These are phyloP conservation scores for Synchytrium microbalum DNA, from an alignment of 371 early-diverging fungal genomes.

Conservation along the genomic window DNA sequence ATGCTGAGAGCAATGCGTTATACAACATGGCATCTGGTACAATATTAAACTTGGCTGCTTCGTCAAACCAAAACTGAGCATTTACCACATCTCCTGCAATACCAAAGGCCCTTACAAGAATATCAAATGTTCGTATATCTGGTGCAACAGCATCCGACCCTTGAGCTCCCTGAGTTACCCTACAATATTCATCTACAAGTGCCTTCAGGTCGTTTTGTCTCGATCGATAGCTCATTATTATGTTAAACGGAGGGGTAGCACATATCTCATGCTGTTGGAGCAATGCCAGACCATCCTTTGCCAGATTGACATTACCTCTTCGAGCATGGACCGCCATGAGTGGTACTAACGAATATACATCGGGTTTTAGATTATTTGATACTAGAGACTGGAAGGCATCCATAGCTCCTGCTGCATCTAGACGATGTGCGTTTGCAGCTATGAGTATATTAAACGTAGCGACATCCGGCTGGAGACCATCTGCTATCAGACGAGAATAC, in stretches of 20 bases:
- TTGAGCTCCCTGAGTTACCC: neutral
- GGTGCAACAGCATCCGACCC: conserved; percentile 11
- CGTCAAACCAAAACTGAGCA: conserved; percentile 24
- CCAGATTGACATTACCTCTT: conserved; percentile 7
- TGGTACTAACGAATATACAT: conserved; percentile 16
- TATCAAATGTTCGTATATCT: conserved; percentile 28
- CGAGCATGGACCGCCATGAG: conserved; percentile 16
- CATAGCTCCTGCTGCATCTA: conserved; percentile 34
- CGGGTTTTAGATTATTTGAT: conserved; percentile 16
- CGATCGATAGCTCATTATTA: neutral
- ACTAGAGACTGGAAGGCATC: conserved; percentile 34
- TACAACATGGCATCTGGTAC: conserved; percentile 22
- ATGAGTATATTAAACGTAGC: conserved; percentile 50
- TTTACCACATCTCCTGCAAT: conserved; percentile 15
- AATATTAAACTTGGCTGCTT: conserved; percentile 7
- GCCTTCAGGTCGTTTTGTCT: neutral
- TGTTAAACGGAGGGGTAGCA: neutral
- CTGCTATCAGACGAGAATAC: conserved; percentile 30
- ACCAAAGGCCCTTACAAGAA: conserved; percentile 26
- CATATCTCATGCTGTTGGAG: neutral
- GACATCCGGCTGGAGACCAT: conserved; percentile 34
- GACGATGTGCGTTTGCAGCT: conserved; percentile 28
- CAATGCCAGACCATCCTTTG: conserved; percentile 12
- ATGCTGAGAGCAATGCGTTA: conserved; percentile 26
- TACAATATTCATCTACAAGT: neutral